phyloP scores from a whole-genome alignment of 768 basidiomycete species.

The Kwoniella sp. region DNA sequence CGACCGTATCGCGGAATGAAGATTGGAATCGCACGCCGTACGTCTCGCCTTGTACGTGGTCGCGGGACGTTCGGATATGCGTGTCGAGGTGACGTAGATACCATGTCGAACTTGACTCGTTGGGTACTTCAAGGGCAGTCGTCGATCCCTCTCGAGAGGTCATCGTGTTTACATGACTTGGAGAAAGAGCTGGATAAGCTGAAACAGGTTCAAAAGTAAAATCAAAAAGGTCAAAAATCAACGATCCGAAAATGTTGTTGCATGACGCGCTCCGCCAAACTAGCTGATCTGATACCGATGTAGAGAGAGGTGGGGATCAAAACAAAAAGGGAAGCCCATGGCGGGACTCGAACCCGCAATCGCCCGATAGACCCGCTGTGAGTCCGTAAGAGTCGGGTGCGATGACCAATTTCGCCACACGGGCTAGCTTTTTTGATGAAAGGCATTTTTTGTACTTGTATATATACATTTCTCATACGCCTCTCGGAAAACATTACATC shows the following conservation, averaged over 20 bases:
- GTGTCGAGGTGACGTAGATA: constrained; percentile 26
- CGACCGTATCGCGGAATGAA: neutral
- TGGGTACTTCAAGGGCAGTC: neutral
- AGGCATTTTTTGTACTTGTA: neutral
- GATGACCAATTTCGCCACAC: constrained; percentile 15
- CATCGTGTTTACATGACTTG: neutral
- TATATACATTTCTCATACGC: neutral
- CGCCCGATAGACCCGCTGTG: constrained; percentile 13
- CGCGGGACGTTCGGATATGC: constrained; percentile 18
- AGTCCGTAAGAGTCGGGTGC: constrained; percentile 21
- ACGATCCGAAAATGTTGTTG: neutral
- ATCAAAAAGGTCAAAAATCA: neutral
- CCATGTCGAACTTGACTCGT: constrained; percentile 24
- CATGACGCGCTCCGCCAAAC: neutral
- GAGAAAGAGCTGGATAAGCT: too few relatives aligned
- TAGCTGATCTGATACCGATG: neutral
- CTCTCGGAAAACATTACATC: neutral
- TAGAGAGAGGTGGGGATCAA: neutral
- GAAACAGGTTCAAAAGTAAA: too few relatives aligned
- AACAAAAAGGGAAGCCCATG: constrained; percentile 15
- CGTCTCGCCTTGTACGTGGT: constrained; percentile 11
- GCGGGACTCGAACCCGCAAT: constrained; percentile 25
- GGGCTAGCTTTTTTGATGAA: constrained; percentile 5
- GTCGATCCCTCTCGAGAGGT: neutral
- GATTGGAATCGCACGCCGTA: constrained; percentile 1